phyloP scores from a whole-genome alignment of 768 basidiomycete genomes.

The Mycena capillaripes region DNA sequence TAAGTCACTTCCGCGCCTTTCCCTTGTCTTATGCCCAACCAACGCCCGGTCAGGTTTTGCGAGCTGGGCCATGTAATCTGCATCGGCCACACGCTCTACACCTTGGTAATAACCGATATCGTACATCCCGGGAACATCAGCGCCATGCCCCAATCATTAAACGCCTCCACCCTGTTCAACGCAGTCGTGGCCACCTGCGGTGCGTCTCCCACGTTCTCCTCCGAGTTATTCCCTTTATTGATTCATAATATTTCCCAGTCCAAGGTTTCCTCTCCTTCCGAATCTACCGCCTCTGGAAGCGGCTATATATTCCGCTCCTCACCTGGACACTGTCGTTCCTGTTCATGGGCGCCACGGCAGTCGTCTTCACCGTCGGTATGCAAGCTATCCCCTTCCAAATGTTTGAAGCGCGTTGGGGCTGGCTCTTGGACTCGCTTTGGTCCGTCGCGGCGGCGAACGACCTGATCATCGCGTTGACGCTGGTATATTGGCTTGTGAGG shows the following conservation, averaged over 20 bases:
- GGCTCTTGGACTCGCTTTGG: slow-evolving; percentile 18
- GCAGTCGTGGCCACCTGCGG: slow-evolving; percentile 9
- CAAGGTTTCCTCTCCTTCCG: slow-evolving; percentile 30
- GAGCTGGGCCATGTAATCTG: slow-evolving; percentile 26
- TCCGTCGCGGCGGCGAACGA: slow-evolving; percentile 21
- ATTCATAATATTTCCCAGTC: slow-evolving; percentile 1
- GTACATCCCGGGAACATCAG: slow-evolving; percentile 21
- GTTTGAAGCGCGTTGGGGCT: slow-evolving; percentile 12
- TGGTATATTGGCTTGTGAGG: neutral
- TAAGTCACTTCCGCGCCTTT: neutral
- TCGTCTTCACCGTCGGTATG: neutral
- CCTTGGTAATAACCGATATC: slow-evolving; percentile 7
- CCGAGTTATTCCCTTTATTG: too few species aligned
- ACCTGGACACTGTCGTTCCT: slow-evolving; percentile 27
- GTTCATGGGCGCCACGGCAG: neutral
- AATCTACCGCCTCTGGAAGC: slow-evolving; percentile 27
- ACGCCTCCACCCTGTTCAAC: slow-evolving; percentile 18
- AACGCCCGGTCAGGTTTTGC: slow-evolving; percentile 8
- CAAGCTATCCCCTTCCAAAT: neutral
- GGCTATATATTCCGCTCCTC: slow-evolving; percentile 13
- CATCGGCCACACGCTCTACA: slow-evolving; percentile 20
- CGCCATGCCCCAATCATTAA: neutral
- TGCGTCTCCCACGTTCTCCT: neutral
- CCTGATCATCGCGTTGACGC: neutral
- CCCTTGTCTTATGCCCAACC: neutral